Evolutionary conservation across 1,139 yeast species (phyloP).

Genomic region (Sugiyamaella sp.): DNA sequence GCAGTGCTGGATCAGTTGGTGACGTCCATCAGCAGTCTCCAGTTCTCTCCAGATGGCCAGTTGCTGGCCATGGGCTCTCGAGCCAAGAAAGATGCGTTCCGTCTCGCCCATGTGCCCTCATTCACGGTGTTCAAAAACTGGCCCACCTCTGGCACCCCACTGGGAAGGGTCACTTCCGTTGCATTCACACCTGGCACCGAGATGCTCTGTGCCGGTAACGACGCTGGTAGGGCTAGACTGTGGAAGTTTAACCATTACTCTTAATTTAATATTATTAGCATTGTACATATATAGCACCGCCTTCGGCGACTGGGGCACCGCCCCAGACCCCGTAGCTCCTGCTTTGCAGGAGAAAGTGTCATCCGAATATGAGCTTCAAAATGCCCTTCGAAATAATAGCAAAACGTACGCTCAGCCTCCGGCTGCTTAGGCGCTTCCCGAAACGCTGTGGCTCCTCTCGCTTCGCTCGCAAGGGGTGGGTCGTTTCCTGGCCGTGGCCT

Average conservation of each 20-base stretch:
- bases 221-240: constrained; percentile 84
- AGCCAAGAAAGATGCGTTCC: constrained; percentile 82
- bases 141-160: constrained; percentile 97
- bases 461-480: not conserved
- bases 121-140: constrained; percentile 89
- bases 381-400: no score
- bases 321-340: not conserved
- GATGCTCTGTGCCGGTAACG: constrained; percentile 87
- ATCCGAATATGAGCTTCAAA: no score
- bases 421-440: no score
- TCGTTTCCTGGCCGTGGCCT: no score
- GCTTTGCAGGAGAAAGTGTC: no score
- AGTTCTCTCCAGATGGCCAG: constrained; percentile 88
- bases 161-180: constrained; percentile 87
- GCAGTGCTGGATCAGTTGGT: constrained; percentile 76
- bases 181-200: constrained; percentile 81
- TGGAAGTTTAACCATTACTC: constrained; percentile 84
- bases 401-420: no score
- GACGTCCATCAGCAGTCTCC: constrained; percentile 73
- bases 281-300: not conserved
- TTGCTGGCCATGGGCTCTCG: constrained; percentile 82
- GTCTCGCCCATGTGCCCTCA: constrained; percentile 85
- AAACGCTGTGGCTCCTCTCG: no score
- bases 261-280: constrained; percentile 5
- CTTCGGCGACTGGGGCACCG: not conserved